Evolutionary conservation across 2,329 filamentous ascomycete genomes (phyloP).

Genomic region (Fusarium sp.): DNA sequence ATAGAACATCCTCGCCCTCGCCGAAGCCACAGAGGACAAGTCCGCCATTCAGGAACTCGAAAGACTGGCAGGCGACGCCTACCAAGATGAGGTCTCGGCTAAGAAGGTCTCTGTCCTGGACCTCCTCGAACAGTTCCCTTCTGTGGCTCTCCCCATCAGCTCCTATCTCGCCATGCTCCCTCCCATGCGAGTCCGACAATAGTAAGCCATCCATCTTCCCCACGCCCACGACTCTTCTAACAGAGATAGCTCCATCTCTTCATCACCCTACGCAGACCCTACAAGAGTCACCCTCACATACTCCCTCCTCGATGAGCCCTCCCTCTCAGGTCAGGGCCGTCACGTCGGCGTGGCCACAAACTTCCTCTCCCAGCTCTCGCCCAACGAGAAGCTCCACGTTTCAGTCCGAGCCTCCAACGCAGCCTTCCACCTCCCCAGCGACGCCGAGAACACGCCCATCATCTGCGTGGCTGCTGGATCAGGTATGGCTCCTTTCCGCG

Average conservation of each 20-base stretch:
- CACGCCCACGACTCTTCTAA: neutral
- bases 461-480: constrained; percentile 63
- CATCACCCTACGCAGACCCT: constrained; percentile 70
- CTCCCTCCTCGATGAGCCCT: constrained; percentile 67
- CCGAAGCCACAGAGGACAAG: constrained; percentile 60
- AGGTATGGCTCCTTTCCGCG: constrained; percentile 70
- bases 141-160: constrained; percentile 68
- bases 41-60: constrained; percentile 54
- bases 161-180: constrained; percentile 77
- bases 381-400: constrained; percentile 59
- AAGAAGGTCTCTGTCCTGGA: constrained; percentile 73
- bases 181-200: constrained; percentile 80
- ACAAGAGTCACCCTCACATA: constrained; percentile 72
- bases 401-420: constrained; percentile 55
- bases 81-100: constrained; percentile 58
- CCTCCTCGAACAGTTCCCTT: constrained; percentile 70
- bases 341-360: constrained; percentile 69
- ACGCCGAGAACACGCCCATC: constrained; percentile 57
- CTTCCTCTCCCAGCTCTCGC: constrained; percentile 62
- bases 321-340: constrained; percentile 58
- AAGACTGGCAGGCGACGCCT: constrained; percentile 57
- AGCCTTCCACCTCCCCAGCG: constrained; percentile 61
- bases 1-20: constrained; percentile 53
- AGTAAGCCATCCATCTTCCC: constrained; percentile 52
- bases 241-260: constrained; percentile 70